Evolutionary conservation across 257 asterid species (phyloP).

Genomic region (Asclepias syriaca): DNA sequence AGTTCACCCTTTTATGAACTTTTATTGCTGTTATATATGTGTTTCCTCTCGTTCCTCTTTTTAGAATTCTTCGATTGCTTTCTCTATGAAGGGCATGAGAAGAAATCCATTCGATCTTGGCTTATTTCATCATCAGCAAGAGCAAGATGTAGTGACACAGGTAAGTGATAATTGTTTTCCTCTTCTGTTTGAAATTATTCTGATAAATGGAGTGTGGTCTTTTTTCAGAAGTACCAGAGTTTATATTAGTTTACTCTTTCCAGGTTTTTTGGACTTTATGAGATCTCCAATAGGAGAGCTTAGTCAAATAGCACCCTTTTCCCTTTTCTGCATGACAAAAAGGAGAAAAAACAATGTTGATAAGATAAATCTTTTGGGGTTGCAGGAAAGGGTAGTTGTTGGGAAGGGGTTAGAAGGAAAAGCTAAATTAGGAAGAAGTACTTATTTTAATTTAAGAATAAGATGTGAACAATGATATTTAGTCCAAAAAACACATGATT

Average conservation of each 20-base stretch:
- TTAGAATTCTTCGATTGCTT: conserved; percentile 11
- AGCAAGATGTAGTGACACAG: conserved; percentile 18
- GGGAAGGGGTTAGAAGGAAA: neutral
- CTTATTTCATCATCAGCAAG: conserved; percentile 47
- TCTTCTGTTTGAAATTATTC: neutral
- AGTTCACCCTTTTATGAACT: neutral
- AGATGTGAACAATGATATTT: neutral
- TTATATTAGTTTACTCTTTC: neutral
- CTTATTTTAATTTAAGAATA: neutral
- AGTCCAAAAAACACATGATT: neutral
- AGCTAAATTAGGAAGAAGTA: neutral
- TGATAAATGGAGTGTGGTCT: neutral
- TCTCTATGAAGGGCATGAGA: conserved; percentile 46
- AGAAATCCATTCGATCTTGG: conserved; percentile 77
- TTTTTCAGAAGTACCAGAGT: neutral
- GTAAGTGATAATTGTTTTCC: neutral
- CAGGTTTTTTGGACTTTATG: neutral
- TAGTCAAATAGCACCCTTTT: neutral
- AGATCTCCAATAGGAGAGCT: neutral
- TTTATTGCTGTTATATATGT: neutral
- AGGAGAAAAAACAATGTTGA: too few species aligned
- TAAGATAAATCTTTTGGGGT: too few species aligned
- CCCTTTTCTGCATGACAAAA: neutral
- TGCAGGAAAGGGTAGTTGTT: neutral
- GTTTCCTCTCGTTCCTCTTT: neutral